phyloP scores from a whole-genome alignment of 176 grass and related monocot species.

The Alloteropsis semialata region DNA sequence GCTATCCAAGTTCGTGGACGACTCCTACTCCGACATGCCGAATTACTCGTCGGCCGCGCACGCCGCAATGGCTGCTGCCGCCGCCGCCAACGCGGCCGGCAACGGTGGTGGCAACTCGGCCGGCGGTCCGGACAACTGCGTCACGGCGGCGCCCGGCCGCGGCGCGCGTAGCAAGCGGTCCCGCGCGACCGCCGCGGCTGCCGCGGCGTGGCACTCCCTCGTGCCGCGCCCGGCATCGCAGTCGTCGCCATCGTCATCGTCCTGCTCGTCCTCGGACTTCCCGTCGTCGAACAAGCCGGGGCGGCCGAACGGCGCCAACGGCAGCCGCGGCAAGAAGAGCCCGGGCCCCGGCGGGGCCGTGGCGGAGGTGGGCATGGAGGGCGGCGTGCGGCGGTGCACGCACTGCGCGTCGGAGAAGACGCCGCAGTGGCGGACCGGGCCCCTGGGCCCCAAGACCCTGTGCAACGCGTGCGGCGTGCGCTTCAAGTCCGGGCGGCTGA shows the following conservation, averaged over 20 bases:
- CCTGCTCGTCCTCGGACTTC: slow-evolving; percentile 92
- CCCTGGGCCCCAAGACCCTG: slow-evolving; percentile 91
- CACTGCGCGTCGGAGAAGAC: slow-evolving; percentile 99
- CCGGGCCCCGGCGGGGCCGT: slow-evolving; percentile 1
- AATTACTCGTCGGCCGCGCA: slow-evolving; percentile 54
- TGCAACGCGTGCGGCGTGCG: slow-evolving; percentile 99
- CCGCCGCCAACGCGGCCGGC: slow-evolving; percentile 14
- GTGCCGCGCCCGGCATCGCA: slow-evolving; percentile 39
- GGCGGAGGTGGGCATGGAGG: slow-evolving; percentile 51
- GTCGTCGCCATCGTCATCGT: slow-evolving; percentile 73
- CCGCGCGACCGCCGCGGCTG: slow-evolving; percentile 31
- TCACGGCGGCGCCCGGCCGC: slow-evolving; percentile 44
- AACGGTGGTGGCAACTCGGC: slow-evolving; percentile 19
- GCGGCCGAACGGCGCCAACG: background rate
- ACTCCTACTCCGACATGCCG: slow-evolving; percentile 93
- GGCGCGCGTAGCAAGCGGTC: slow-evolving; percentile 75
- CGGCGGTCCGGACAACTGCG: slow-evolving; percentile 59
- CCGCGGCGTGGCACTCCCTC: slow-evolving; percentile 72
- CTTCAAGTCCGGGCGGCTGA: slow-evolving; percentile 84
- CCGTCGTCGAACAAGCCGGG: slow-evolving; percentile 43
- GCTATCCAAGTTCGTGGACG: slow-evolving; percentile 98
- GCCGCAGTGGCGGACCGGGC: slow-evolving; percentile 96
- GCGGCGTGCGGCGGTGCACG: slow-evolving; percentile 82
- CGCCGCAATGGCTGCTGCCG: slow-evolving; percentile 40
- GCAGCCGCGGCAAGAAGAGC: slow-evolving; percentile 46